These are phyloP conservation scores for Halenospora varia DNA, from an alignment of 495 filamentous ascomycete genomes.

Conservation along the genomic window DNA sequence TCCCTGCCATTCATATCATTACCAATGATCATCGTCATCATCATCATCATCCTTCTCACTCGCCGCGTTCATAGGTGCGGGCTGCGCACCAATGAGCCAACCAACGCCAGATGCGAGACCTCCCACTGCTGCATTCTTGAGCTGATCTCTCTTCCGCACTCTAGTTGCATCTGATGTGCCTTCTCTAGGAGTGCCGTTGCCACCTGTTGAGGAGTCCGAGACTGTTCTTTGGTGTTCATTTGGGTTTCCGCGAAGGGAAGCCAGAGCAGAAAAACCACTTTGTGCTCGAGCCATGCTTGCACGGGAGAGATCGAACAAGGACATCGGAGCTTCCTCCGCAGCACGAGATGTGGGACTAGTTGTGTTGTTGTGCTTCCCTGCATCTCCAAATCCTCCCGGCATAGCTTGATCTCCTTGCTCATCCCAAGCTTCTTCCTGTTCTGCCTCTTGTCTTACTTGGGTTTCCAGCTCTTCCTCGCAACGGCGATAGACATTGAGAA, in stretches of 20 bases:
- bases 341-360: slow-evolving; percentile 28
- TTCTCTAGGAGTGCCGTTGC: slow-evolving; percentile 11
- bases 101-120: slow-evolving; percentile 75
- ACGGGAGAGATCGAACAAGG: slow-evolving; percentile 85
- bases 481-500: slow-evolving; percentile 76
- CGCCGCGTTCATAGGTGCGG: slow-evolving; percentile 28
- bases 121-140: slow-evolving; percentile 71
- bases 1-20: neutral
- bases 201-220: neutral
- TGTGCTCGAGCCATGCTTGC: slow-evolving; percentile 71
- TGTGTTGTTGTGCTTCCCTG: slow-evolving; percentile 19
- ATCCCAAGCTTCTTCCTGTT: slow-evolving; percentile 72
- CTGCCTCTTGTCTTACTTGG: slow-evolving; percentile 64
- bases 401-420: slow-evolving; percentile 58
- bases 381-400: slow-evolving; percentile 60
- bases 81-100: slow-evolving; percentile 76
- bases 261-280: slow-evolving; percentile 43
- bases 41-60: neutral
- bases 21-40: neutral
- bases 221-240: neutral
- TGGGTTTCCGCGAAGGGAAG: slow-evolving; percentile 24
- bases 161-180: slow-evolving; percentile 1
- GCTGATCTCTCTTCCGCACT: slow-evolving; percentile 73
- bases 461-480: slow-evolving; percentile 82
- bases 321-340: slow-evolving; percentile 82